Conservation (phyloP, 257 asterid species). For the Marsdenia floribunda region DNA sequence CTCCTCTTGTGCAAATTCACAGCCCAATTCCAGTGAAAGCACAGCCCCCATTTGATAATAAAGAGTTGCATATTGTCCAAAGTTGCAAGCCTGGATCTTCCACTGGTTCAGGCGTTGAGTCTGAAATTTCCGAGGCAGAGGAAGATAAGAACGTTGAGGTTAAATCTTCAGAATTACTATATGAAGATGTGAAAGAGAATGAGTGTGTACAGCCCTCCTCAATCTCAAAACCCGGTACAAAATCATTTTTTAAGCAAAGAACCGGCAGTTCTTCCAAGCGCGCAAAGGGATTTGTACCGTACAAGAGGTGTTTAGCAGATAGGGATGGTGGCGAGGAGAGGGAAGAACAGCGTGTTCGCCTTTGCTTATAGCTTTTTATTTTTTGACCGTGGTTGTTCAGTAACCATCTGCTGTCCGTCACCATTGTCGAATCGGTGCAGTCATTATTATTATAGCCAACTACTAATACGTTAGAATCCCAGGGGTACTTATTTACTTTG, state of each 20-base stretch:
- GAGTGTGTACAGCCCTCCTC: conserved; percentile 17
- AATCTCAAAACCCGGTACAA: conserved; percentile 24
- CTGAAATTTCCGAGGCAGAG: conserved; percentile 22
- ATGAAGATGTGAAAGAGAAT: conserved; percentile 13
- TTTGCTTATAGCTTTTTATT: conserved; percentile 36
- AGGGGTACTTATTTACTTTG: neutral
- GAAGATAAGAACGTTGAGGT: conserved; percentile 23
- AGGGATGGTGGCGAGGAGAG: conserved; percentile 43
- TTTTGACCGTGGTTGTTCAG: neutral
- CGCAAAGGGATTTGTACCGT: conserved; percentile 71
- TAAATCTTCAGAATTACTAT: conserved; percentile 21
- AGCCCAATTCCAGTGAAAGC: conserved; percentile 56
- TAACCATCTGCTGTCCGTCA: neutral
- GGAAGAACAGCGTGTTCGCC: conserved; percentile 54
- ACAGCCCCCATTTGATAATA: conserved; percentile 13
- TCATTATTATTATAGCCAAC: neutral
- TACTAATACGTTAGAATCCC: neutral
- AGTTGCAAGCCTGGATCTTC: conserved; percentile 44
- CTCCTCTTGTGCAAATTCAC: conserved; percentile 33
- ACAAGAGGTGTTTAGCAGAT: conserved; percentile 62
- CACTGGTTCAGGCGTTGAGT: conserved; percentile 39
- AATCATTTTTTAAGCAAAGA: conserved; percentile 21
- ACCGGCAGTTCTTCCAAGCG: conserved; percentile 25
- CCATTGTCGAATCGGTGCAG: neutral
- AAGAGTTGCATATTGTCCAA: conserved; percentile 23